A percentile compares a stretch with the other conserved stretches of the same genome.
These are phyloP conservation scores for Bocquillonia castaneifolia DNA, from an alignment of 441 rosid genomes.

Conservation along the genomic window DNA sequence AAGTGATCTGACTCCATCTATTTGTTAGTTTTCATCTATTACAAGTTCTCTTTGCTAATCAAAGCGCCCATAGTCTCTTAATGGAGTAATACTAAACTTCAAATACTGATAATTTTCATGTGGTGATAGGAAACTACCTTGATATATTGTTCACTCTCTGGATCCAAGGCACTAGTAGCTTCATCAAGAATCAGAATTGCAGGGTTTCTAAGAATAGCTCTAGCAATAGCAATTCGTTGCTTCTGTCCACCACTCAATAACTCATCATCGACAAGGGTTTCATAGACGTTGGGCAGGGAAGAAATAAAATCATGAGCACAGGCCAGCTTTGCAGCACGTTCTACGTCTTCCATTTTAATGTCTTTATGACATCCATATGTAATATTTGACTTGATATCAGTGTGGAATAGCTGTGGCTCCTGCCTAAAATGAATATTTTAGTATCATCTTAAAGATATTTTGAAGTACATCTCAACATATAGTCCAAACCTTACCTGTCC, in stretches of 20 bases:
- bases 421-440: conserved; percentile 26
- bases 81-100: neutral
- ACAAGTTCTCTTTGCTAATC: neutral
- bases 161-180: conserved; percentile 92
- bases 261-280: conserved; percentile 77
- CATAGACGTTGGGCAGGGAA: conserved; percentile 76
- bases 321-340: conserved; percentile 84
- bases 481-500: conserved; percentile 54
- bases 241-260: conserved; percentile 97
- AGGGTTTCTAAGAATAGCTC: conserved; percentile 89
- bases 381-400: conserved; percentile 78
- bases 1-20: neutral
- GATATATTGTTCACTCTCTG: conserved; percentile 85
- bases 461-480: neutral
- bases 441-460: neutral
- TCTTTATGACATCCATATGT: conserved; percentile 64
- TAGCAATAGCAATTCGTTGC: conserved; percentile 94
- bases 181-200: conserved; percentile 83
- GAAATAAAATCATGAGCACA: conserved; percentile 81
- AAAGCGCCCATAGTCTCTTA: neutral
- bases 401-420: conserved; percentile 92
- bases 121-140: conserved; percentile 41
- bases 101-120: neutral
- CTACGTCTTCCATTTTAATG: conserved; percentile 62
- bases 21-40: neutral